Evolutionary conservation across 176 grass and related monocot genomes (phyloP), one percentile per base, ranked within the genome.

Genomic region (Musa acuminata): DNA sequence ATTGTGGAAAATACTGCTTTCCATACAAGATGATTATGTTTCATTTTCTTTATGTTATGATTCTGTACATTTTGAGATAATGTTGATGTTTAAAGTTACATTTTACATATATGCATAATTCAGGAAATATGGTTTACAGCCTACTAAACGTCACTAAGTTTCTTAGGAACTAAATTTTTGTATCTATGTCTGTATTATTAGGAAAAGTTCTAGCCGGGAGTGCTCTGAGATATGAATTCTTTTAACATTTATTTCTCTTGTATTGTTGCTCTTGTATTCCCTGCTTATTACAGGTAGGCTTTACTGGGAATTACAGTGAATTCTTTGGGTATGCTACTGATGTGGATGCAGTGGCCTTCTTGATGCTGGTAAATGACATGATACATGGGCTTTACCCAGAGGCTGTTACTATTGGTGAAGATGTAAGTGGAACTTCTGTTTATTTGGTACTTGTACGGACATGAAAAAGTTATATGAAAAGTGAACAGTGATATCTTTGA

Each of bases 311-410:
- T 78, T 96, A 89, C 80, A 89, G 80, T 69, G 92, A 96, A 69
- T 96, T 91, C 66, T 96, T 96, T 91, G 92, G 92, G 51, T 87
- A 86, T 88, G 86, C 82, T 66, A 85, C 92, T 17, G 92, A 96
- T 85, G 82, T 89, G 5, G 86, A 96, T 89, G 92, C 92, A 26
- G 84, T 96, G 54, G 84, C 91, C 79, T 96, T 91, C 69, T 84
- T 96, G 77, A 96, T 96, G 92, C 72, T 96, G 55, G 86, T 96
- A 74, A 96, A 96, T 69, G 92, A 96, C 88, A 51, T 96, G 64
- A 89, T 96, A 71, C 92, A 87, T 68, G 92, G 86, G 49, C 88
- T 96, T 77, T 91, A 85, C 76, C 92, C 88, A 55, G 86, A 96
- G 77, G 88, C 88, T 49, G 67, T 96, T 68, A 67, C 82, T 60